Evolutionary conservation across 2,329 filamentous ascomycete genomes (phyloP), one percentile per base, ranked within the genome.

Genomic region (Biscogniauxia sp.): DNA sequence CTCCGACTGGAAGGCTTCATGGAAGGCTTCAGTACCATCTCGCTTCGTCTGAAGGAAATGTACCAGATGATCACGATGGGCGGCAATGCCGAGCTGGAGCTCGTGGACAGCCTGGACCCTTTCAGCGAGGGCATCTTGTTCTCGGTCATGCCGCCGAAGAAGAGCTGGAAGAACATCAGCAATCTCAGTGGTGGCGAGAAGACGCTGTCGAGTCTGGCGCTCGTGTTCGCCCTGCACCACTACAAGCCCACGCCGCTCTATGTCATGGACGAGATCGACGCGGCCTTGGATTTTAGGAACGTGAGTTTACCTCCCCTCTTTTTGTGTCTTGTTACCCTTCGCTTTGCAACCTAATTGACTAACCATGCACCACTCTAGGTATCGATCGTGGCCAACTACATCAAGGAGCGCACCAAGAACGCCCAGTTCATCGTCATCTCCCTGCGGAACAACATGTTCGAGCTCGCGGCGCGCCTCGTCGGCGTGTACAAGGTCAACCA

Each of bases 1-100:
- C 82, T 97, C 55, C 91, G 95, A 28, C 82, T 98, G 7, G 94
- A 97, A 69, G 94, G 95, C 41, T 99, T 99, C 84, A 98, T 98
- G 93, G 92, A 96, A 73, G 95, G 96, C 49, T 98, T 99, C 80
- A 90, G 89, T 71, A 90, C 87, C 64, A 99, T 99, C 76, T 98
- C 94, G 1, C 82, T 97, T 23, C 90, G 94, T 0, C 83, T 99
- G 53, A 99, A 99, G 80, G 95, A 99, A 73, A 99, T 99, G 95
- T 99, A 99, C 79, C 95, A 99, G 75, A 97, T 99, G 93, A 99
- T 99, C 75, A 99, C 95, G 20, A 98, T 99, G 93, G 95, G 95
- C 63, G 95, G 95, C 59, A 99, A 99, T 70, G 95, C 95, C 0
- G 95, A 99, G 78, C 85, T 99, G 13, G 96, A 99, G 76, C 87